Percentiles rank a stretch among this genome's conserved stretches.
phyloP scores from a whole-genome alignment of 805 yeast species.

The Ascoidea asiatica region DNA sequence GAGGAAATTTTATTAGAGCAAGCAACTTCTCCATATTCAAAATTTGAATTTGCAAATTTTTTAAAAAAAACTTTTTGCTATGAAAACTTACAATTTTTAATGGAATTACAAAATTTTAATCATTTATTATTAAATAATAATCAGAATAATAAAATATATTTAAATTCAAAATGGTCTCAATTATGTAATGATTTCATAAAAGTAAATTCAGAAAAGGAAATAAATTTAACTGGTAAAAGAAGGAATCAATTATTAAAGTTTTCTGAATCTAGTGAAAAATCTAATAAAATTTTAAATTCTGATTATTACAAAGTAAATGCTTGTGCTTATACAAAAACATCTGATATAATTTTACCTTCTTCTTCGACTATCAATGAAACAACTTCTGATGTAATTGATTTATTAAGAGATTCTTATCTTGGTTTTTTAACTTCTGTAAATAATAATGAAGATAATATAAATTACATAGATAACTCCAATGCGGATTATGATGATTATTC shows the following conservation, averaged over 20 bases:
- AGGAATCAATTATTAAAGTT: background rate
- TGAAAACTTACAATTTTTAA: background rate
- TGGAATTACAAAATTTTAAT: background rate
- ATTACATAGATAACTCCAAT: background rate
- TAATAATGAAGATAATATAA: background rate
- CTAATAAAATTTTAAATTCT: no score
- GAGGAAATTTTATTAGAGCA: background rate
- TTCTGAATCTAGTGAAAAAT: background rate
- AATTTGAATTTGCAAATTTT: background rate
- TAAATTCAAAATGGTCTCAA: background rate
- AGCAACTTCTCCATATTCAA: background rate
- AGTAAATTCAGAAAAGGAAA: background rate
- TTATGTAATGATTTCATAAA: background rate
- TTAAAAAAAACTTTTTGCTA: background rate
- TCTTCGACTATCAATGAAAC: background rate
- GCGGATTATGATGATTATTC: background rate
- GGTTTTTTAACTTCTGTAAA: background rate
- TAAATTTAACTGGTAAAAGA: background rate
- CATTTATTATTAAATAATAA: no score
- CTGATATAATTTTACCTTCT: background rate
- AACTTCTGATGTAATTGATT: background rate
- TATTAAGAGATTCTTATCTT: background rate
- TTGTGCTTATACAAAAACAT: background rate
- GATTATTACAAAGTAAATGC: background rate
- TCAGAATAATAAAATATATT: background rate